A percentile compares a stretch with the other conserved stretches of the same genome.
phyloP scores from a whole-genome alignment of 108 stramenopile species.

The Pseudonitzschia multiseries region DNA sequence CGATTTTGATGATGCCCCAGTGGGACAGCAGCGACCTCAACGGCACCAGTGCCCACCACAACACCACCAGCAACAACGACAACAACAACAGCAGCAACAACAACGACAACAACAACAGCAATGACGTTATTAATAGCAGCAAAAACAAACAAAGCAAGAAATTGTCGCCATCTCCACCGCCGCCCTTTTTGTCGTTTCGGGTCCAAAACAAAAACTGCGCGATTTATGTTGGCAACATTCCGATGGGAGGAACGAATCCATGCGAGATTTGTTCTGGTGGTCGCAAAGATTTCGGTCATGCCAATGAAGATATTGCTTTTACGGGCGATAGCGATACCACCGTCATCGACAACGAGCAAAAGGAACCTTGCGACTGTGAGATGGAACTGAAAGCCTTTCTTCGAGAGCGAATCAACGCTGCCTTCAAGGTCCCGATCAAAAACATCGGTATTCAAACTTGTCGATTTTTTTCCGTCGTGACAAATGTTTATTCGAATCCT shows the following conservation, averaged over 20 bases:
- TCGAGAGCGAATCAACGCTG: constrained; percentile 5
- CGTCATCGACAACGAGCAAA: background rate
- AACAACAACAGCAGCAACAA: too few relatives aligned
- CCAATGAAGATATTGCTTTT: background rate
- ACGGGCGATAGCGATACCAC: background rate
- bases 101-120: too few relatives aligned
- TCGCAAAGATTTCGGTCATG: background rate
- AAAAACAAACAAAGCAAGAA: background rate
- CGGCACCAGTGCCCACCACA: too few relatives aligned
- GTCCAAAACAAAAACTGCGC: constrained; percentile 11
- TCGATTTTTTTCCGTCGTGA: constrained; percentile 4
- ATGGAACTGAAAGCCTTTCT: background rate
- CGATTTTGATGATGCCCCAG: too few relatives aligned
- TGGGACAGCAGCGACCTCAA: too few relatives aligned
- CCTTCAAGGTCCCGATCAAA: constrained; percentile 2
- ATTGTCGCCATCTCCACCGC: background rate
- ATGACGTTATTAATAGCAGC: background rate
- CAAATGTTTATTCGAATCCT: background rate
- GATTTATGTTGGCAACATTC: constrained; percentile 11
- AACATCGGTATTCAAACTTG: background rate
- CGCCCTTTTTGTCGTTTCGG: constrained; percentile 3
- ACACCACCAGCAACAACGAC: too few relatives aligned
- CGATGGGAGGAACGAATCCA: background rate
- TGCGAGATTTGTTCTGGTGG: background rate
- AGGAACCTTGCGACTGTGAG: background rate